Percentiles rank a stretch among this genome's conserved stretches.
Evolutionary conservation across 2,329 filamentous ascomycete species (phyloP).

Genomic region (Penicillium sp.): DNA sequence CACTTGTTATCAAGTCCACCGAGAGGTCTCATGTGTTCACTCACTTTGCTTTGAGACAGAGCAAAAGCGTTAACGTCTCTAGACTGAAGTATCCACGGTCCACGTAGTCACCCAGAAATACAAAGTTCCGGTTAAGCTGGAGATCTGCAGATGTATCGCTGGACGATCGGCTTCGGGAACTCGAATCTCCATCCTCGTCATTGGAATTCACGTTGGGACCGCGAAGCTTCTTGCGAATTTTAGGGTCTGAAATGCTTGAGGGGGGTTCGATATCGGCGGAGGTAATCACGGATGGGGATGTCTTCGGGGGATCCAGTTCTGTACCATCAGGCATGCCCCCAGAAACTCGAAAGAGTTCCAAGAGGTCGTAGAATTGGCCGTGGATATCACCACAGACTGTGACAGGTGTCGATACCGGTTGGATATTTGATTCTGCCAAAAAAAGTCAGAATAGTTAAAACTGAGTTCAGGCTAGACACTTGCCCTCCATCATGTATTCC

Average conservation of each 20-base stretch:
- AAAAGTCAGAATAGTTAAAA: conserved; percentile 15
- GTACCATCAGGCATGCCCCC: conserved; percentile 92
- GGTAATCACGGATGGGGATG: conserved; percentile 72
- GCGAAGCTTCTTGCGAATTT: conserved; percentile 81
- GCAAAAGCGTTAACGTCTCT: conserved; percentile 69
- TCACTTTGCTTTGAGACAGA: conserved; percentile 71
- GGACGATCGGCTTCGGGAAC: conserved; percentile 28
- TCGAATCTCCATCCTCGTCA: conserved; percentile 36
- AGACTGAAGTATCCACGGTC: conserved; percentile 73
- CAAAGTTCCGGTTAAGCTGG: conserved; percentile 65
- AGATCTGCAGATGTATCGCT: conserved; percentile 33
- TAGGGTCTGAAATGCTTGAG: conserved; percentile 82
- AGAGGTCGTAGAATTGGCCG: conserved; percentile 96
- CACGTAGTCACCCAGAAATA: conserved; percentile 72
- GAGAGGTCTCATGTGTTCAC: conserved; percentile 13
- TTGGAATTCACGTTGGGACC: conserved; percentile 31
- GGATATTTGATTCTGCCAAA: conserved; percentile 86
- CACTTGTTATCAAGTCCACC: too few species aligned
- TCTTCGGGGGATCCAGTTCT: conserved; percentile 66
- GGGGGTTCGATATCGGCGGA: conserved; percentile 92
- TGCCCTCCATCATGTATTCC: conserved; percentile 97
- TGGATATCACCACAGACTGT: conserved; percentile 98
- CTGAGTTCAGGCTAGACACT: background rate
- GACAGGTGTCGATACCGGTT: conserved; percentile 93
- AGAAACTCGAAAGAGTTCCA: conserved; percentile 94